Conservation (phyloP, 129 eudicot genomes). For the Chrysanthemum makinoi region DNA sequence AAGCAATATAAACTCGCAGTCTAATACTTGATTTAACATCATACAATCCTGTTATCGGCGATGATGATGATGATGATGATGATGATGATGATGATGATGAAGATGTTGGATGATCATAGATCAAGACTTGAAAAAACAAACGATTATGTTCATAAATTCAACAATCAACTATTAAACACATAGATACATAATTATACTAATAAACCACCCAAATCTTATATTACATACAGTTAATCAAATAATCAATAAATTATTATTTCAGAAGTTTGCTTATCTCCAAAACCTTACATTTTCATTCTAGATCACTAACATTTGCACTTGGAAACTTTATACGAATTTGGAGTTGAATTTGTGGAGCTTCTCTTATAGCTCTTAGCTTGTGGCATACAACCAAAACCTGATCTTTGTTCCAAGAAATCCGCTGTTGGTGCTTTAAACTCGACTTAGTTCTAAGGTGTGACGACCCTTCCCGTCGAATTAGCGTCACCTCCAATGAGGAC, state of each 20-base stretch:
- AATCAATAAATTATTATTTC: background rate
- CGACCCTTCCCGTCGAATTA: conserved; percentile 30
- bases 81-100: too few relatives aligned
- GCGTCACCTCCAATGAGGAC: conserved; percentile 33
- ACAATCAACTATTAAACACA: too few relatives aligned
- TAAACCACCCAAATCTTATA: too few relatives aligned
- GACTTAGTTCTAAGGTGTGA: conserved; percentile 50
- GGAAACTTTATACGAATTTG: conserved; percentile 23
- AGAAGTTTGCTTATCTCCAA: background rate
- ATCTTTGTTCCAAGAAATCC: conserved; percentile 16
- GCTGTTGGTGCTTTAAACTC: conserved; percentile 29
- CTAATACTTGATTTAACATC: too few relatives aligned
- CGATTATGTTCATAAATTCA: too few relatives aligned
- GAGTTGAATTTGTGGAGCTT: conserved; percentile 26
- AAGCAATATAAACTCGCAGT: too few relatives aligned
- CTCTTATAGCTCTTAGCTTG: conserved; percentile 21
- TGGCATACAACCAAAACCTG: conserved; percentile 33
- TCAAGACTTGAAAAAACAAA: too few relatives aligned
- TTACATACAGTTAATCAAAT: too few relatives aligned
- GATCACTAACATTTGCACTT: conserved; percentile 6
- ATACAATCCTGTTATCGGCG: too few relatives aligned
- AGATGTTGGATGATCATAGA: too few relatives aligned
- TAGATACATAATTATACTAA: too few relatives aligned
- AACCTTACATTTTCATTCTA: conserved; percentile 1
- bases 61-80: too few relatives aligned